Conservation (phyloP, 176 grass and related monocot species). For the Oryza australiensis region DNA sequence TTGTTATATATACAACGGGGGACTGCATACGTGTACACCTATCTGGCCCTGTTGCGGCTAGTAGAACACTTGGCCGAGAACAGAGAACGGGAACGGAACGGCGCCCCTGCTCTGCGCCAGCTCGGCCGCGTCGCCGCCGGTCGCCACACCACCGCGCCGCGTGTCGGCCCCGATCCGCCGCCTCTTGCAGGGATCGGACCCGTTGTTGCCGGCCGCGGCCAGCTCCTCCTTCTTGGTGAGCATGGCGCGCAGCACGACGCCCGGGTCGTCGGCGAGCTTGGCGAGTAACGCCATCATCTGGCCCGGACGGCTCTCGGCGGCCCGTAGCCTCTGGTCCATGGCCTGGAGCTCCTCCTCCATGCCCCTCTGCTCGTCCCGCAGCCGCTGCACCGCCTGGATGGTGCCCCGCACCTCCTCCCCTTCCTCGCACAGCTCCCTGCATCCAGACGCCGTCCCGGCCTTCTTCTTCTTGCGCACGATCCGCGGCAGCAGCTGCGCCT, state of each 20-base stretch:
- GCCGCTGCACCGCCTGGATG: constrained; percentile 47
- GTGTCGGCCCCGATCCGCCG: constrained; percentile 28
- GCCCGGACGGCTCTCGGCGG: constrained; percentile 44
- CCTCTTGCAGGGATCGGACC: constrained; percentile 10
- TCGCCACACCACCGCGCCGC: neutral
- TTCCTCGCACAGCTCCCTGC: constrained; percentile 31
- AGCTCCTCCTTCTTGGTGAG: constrained; percentile 52
- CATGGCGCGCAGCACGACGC: constrained; percentile 46
- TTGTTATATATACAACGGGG: constrained; percentile 15
- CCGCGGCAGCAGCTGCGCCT: constrained; percentile 52
- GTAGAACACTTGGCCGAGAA: constrained; percentile 51
- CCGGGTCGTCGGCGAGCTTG: constrained; percentile 51
- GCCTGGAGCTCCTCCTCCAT: constrained; percentile 48
- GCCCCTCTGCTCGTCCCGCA: constrained; percentile 45
- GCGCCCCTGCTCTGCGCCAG: constrained; percentile 20
- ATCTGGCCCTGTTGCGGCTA: neutral
- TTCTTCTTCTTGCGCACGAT: constrained; percentile 59
- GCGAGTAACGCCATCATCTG: constrained; percentile 64
- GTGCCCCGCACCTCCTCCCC: constrained; percentile 54
- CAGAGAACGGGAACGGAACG: constrained; percentile 50
- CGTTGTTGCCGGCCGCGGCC: neutral
- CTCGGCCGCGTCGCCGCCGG: neutral
- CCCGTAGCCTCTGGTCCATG: constrained; percentile 51
- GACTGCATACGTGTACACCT: constrained; percentile 6
- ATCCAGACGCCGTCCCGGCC: neutral